Evolutionary conservation across 2,329 filamentous ascomycete genomes (phyloP), one percentile per base, ranked within the genome.

Genomic region (Talaromyces verruculosus): DNA sequence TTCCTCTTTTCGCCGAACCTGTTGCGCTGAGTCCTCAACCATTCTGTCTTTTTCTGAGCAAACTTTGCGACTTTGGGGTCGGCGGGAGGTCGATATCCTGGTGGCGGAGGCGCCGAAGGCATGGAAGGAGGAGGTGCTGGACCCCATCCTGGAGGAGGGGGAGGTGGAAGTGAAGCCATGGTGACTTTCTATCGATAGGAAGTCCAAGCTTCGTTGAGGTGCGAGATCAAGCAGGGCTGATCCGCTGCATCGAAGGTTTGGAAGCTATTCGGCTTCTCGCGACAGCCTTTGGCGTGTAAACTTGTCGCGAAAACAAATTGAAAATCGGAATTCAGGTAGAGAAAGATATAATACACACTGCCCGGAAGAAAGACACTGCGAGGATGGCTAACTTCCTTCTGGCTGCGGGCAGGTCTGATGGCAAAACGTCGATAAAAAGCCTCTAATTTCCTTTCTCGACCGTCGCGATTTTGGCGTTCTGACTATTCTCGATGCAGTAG

Each of bases 11-110:
- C 96, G 61, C 93, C 93, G 70, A 98, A 99, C 63, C 95, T 89
- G 77, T 93, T 95, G 72, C 93, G 89, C 82, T 96, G 95, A 70
- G 86, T 88, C 68, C 93, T 90, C 73, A 98, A 84, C 96, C 96
- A 99, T 89, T 97, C 93, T 78, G 93, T 96, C 86, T 98, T 99
- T 86, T 98, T 99, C 80, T 97, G 92, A 66, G 93, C 92, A 75
- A 97, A 96, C 82, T 99, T 99, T 62, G 93, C 93, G 74, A 92
- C 85, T 70, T 93, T 91, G 53, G 93, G 89, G 76, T 98, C 90
- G 71, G 88, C 85, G 28, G 89, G 87, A 51, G 93, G 92, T 69
- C 88, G 88, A 78, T 93, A 96, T 47, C 92, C 92, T 30, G 93
- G 93, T 28, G 93, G 93, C 63, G 93, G 92, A 69, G 93, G 93